phyloP scores from a whole-genome alignment of 2,329 filamentous ascomycete species.

The Trichoderma sp. region DNA sequence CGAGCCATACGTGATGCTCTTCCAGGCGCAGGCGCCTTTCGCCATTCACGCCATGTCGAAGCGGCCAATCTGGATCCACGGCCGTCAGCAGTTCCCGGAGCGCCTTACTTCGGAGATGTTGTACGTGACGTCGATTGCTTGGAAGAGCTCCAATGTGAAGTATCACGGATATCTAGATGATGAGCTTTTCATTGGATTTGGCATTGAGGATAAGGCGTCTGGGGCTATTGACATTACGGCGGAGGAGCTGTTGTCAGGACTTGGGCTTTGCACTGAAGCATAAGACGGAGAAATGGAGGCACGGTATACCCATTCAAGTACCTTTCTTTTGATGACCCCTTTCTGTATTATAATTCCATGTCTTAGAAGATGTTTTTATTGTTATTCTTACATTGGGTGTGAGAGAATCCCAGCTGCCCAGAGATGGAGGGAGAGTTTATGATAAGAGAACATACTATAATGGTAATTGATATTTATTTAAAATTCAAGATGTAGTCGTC shows the following conservation, averaged over 20 bases:
- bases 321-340: not conserved
- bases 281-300: not conserved
- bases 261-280: slow-evolving; percentile 25
- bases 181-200: slow-evolving; percentile 52
- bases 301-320: not conserved
- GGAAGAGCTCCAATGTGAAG: slow-evolving; percentile 44
- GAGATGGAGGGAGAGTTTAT: not conserved
- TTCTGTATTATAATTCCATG: not conserved
- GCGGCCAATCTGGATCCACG: slow-evolving; percentile 55
- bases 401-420: not conserved
- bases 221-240: slow-evolving; percentile 52
- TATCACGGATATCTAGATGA: slow-evolving; percentile 59
- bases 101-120: slow-evolving; percentile 49
- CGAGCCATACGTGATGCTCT: slow-evolving; percentile 54
- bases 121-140: slow-evolving; percentile 56
- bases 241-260: slow-evolving; percentile 45
- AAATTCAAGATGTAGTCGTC: not conserved
- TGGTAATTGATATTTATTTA: not conserved
- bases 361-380: not conserved
- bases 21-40: slow-evolving; percentile 47
- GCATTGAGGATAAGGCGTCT: slow-evolving; percentile 50
- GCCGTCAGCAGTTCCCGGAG: slow-evolving; percentile 37
- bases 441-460: not conserved
- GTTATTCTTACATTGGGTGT: not conserved
- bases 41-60: slow-evolving; percentile 47